Conservation (phyloP, 2,329 filamentous ascomycete genomes). For the Didymella arachidicola region DNA sequence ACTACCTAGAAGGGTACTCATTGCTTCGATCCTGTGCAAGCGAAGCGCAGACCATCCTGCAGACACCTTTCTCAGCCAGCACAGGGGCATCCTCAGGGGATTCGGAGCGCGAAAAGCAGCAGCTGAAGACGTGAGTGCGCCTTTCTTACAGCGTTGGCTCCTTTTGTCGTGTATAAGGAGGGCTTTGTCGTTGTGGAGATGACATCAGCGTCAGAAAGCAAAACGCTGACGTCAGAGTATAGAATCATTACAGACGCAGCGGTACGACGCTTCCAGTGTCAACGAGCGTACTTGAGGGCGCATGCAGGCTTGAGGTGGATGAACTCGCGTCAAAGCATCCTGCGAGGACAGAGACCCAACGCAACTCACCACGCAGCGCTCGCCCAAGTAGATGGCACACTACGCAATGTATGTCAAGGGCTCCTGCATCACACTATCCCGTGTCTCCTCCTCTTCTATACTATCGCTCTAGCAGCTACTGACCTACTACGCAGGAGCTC, state of each 20-base stretch:
- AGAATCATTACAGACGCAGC: conserved; percentile 69
- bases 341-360: conserved; percentile 60
- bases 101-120: conserved; percentile 63
- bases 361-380: conserved; percentile 58
- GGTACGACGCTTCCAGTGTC: conserved; percentile 67
- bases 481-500: conserved; percentile 58
- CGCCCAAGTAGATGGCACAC: conserved; percentile 56
- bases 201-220: conserved; percentile 10
- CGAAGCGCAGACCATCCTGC: conserved; percentile 64
- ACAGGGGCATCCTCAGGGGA: conserved; percentile 54
- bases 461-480: conserved; percentile 14
- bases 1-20: conserved; percentile 66
- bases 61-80: conserved; percentile 60
- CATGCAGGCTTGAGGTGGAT: conserved; percentile 67
- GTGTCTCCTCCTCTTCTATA: not conserved
- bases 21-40: conserved; percentile 64
- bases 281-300: conserved; percentile 67
- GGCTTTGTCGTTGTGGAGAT: not conserved
- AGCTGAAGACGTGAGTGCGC: conserved; percentile 62
- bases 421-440: not conserved
- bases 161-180: conserved; percentile 1
- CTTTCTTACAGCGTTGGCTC: not conserved
- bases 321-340: conserved; percentile 59
- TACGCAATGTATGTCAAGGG: conserved; percentile 56
- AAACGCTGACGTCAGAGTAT: conserved; percentile 32